Conservation (phyloP, 345 rosid genomes). For the Microcos paniculata region DNA sequence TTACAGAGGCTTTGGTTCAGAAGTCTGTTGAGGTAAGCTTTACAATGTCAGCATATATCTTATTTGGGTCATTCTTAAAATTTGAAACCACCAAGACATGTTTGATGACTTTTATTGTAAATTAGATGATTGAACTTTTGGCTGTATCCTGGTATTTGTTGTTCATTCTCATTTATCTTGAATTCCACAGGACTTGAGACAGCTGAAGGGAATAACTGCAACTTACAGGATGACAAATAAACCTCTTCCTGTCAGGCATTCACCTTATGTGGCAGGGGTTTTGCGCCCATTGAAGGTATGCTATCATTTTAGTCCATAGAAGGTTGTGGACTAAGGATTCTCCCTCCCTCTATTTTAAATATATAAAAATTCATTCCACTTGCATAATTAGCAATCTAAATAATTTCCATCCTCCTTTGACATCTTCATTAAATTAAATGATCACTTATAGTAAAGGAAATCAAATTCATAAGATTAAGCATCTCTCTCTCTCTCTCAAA, state of each 20-base stretch:
- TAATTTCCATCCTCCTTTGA: neutral
- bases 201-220: conserved; percentile 82
- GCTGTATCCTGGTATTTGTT: neutral
- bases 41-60: conserved; percentile 3
- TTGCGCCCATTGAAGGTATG: conserved; percentile 82
- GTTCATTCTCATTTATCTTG: conserved; percentile 4
- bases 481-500: neutral
- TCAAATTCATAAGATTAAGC: neutral
- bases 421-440: neutral
- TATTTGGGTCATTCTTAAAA: neutral
- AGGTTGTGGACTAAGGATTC: neutral
- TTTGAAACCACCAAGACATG: neutral
- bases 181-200: conserved; percentile 68
- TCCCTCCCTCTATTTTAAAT: too few relatives aligned
- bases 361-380: neutral
- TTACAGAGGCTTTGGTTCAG: conserved; percentile 69
- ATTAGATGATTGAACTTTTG: neutral
- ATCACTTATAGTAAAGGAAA: neutral
- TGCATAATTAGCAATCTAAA: neutral
- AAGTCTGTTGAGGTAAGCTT: conserved; percentile 84
- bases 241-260: conserved; percentile 89
- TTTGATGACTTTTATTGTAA: conserved; percentile 6
- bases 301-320: neutral
- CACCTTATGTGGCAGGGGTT: conserved; percentile 78
- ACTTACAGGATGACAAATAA: conserved; percentile 92